Percentiles rank a stretch among this genome's conserved stretches.
phyloP scores from a whole-genome alignment of 257 asterid species.

The Nicotiana undulata region DNA sequence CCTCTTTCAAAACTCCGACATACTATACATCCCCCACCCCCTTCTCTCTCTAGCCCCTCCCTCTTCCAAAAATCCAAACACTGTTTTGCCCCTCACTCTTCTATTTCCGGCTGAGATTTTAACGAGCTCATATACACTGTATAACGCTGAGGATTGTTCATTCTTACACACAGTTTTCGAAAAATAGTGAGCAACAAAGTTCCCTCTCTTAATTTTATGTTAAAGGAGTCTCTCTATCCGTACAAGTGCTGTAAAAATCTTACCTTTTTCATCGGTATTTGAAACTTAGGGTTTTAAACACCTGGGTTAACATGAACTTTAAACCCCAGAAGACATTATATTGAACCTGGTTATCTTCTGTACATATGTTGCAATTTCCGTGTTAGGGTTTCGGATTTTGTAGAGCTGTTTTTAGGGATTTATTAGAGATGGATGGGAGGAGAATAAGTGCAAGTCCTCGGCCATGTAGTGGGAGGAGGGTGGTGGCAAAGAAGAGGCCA shows the following conservation, averaged over 20 bases:
- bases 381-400: background rate
- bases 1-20: background rate
- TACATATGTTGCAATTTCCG: background rate
- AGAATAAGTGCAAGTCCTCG: constrained; percentile 14
- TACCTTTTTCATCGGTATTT: background rate
- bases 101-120: background rate
- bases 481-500: constrained; percentile 17
- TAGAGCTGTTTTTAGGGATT: background rate
- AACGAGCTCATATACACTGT: background rate
- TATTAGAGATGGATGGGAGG: constrained; percentile 14
- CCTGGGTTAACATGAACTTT: background rate
- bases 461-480: constrained; percentile 13
- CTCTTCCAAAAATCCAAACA: background rate
- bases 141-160: background rate
- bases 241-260: background rate
- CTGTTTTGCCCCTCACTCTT: background rate
- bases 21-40: no score
- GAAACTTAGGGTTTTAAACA: background rate
- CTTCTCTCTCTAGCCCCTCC: background rate
- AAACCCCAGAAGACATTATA: background rate
- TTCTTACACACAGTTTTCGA: background rate
- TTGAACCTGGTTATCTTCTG: background rate
- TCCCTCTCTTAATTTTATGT: background rate
- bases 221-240: background rate
- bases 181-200: background rate